Conservation (phyloP, 306 rosid species). For the Malus fusca region DNA sequence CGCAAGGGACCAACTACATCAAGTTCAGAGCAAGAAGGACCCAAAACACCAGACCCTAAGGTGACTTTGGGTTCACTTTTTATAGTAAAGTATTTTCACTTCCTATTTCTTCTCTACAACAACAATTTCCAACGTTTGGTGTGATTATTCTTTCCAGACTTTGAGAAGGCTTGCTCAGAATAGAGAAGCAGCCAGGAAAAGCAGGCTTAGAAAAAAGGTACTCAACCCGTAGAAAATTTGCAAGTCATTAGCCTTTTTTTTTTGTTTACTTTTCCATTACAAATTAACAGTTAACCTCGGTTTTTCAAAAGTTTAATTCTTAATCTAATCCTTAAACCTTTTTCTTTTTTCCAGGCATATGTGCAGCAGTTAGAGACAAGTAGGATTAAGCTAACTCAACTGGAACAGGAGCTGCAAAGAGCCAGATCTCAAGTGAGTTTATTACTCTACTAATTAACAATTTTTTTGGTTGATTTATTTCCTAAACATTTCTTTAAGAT, state of each 20-base stretch:
- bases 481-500: background rate
- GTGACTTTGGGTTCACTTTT: conserved; percentile 19
- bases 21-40: conserved; percentile 91
- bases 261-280: background rate
- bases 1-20: conserved; percentile 74
- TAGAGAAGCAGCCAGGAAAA: conserved; percentile 98
- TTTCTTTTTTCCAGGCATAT: conserved; percentile 55
- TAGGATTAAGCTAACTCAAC: conserved; percentile 86
- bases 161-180: conserved; percentile 97
- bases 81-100: background rate
- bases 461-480: background rate
- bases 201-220: conserved; percentile 99
- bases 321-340: background rate
- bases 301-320: background rate
- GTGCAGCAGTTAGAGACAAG: conserved; percentile 93
- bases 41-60: conserved; percentile 95
- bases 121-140: background rate
- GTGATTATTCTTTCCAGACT: conserved; percentile 39
- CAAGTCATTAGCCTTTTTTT: background rate
- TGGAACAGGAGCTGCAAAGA: conserved; percentile 89
- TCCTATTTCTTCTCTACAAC: background rate
- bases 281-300: background rate
- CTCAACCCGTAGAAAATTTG: background rate
- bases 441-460: background rate
- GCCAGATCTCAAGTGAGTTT: conserved; percentile 65